phyloP scores from a whole-genome alignment of 768 basidiomycete species.

The Russula lepida region DNA sequence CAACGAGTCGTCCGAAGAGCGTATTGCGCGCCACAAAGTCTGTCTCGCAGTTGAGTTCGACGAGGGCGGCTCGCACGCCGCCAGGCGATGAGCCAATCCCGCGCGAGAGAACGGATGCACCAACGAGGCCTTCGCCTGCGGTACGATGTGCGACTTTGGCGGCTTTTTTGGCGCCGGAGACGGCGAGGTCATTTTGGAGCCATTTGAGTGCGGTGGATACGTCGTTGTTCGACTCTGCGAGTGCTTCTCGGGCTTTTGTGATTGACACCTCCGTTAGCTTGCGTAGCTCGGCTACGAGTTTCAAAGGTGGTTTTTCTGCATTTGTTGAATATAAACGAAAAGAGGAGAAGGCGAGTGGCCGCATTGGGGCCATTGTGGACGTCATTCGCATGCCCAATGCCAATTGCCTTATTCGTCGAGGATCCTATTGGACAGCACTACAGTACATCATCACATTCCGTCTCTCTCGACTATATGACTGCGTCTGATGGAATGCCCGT shows the following conservation, averaged over 20 bases:
- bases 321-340: slow-evolving; percentile 46
- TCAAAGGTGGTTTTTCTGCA: slow-evolving; percentile 50
- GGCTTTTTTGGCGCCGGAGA: slow-evolving; percentile 68
- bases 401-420: neutral
- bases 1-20: slow-evolving; percentile 67
- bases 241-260: slow-evolving; percentile 82
- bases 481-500: no score
- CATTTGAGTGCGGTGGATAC: slow-evolving; percentile 67
- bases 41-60: slow-evolving; percentile 94
- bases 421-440: no score
- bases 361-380: slow-evolving; percentile 6
- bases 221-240: slow-evolving; percentile 64
- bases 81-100: slow-evolving; percentile 38
- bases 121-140: slow-evolving; percentile 73
- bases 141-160: slow-evolving; percentile 73
- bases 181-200: slow-evolving; percentile 66
- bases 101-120: slow-evolving; percentile 62
- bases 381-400: neutral
- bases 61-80: slow-evolving; percentile 68
- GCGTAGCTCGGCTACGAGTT: slow-evolving; percentile 80
- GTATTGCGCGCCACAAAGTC: slow-evolving; percentile 90
- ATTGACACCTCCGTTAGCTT: slow-evolving; percentile 77
- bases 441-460: neutral
- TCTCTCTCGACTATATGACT: no score
- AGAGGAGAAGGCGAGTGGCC: neutral